Evolutionary conservation across 371 early-diverging fungal genomes (phyloP).

Genomic region (Choanephora cucurbitarum): DNA sequence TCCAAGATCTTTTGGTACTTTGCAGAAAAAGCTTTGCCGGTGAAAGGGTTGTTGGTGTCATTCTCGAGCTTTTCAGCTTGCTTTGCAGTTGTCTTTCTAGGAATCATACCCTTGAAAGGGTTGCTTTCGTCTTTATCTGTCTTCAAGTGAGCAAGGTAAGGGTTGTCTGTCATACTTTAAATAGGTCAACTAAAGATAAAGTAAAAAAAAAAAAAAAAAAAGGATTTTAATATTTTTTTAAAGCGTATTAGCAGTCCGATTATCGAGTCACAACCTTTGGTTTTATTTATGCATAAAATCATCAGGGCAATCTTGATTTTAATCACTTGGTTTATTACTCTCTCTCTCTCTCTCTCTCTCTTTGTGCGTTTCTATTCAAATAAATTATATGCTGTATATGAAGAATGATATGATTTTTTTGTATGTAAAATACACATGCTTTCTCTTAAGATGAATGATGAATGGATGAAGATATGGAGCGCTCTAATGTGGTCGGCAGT

Average conservation of each 20-base stretch:
- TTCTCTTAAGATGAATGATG: conserved; percentile 4
- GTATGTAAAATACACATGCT: too few species aligned
- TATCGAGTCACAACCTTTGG: too few species aligned
- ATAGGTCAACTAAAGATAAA: background rate
- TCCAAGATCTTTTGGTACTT: conserved; percentile 73
- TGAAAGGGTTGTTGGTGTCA: conserved; percentile 80
- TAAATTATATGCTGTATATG: too few species aligned
- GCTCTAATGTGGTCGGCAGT: background rate
- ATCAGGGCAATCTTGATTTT: too few species aligned
- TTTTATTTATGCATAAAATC: too few species aligned
- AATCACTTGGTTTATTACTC: too few species aligned
- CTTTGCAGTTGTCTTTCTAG: conserved; percentile 72
- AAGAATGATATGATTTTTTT: too few species aligned
- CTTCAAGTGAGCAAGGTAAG: conserved; percentile 64
- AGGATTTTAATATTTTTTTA: background rate
- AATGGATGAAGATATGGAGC: conserved; percentile 3
- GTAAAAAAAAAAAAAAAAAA: conserved; percentile 4
- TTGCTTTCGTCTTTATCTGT: conserved; percentile 34
- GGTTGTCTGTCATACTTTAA: conserved; percentile 62
- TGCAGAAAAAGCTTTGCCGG: conserved; percentile 72
- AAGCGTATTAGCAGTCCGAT: too few species aligned
- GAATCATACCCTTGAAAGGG: conserved; percentile 50
- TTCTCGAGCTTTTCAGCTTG: conserved; percentile 77
- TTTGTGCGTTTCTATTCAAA: too few species aligned
- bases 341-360: too few species aligned